phyloP scores from a whole-genome alignment of 2,329 filamentous ascomycete genomes.

The Cytospora piceicola region DNA sequence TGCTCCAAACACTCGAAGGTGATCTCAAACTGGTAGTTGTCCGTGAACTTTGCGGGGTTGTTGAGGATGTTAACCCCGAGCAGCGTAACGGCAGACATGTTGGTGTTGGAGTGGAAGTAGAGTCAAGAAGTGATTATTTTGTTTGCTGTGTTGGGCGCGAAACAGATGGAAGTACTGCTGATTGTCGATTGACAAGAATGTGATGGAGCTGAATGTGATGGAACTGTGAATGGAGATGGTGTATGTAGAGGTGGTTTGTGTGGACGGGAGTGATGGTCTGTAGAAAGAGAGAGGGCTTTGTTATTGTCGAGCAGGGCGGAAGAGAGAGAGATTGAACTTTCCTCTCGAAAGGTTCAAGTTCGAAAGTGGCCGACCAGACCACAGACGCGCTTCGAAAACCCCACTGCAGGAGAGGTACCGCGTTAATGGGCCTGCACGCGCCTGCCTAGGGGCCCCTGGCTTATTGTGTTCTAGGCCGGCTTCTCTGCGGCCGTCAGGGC shows the following conservation, averaged over 20 bases:
- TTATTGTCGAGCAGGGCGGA: neutral
- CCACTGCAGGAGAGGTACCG: slow-evolving; percentile 5
- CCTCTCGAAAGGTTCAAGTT: slow-evolving; percentile 4
- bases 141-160: neutral
- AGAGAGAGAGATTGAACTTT: slow-evolving; percentile 4
- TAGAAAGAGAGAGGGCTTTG: neutral
- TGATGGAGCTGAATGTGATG: neutral
- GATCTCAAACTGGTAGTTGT: slow-evolving; percentile 96
- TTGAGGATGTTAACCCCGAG: slow-evolving; percentile 95
- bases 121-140: neutral
- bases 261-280: neutral
- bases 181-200: neutral
- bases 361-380: slow-evolving; percentile 19
- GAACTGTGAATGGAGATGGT: neutral
- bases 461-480: neutral
- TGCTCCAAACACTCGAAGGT: slow-evolving; percentile 97
- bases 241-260: slow-evolving; percentile 2
- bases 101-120: neutral
- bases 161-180: neutral
- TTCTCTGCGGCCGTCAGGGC: neutral
- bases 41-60: slow-evolving; percentile 93
- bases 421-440: slow-evolving; percentile 19
- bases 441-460: neutral
- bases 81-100: slow-evolving; percentile 94
- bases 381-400: slow-evolving; percentile 14